Conservation (phyloP, 495 filamentous ascomycete genomes). For the Cairneyella variabilis region DNA sequence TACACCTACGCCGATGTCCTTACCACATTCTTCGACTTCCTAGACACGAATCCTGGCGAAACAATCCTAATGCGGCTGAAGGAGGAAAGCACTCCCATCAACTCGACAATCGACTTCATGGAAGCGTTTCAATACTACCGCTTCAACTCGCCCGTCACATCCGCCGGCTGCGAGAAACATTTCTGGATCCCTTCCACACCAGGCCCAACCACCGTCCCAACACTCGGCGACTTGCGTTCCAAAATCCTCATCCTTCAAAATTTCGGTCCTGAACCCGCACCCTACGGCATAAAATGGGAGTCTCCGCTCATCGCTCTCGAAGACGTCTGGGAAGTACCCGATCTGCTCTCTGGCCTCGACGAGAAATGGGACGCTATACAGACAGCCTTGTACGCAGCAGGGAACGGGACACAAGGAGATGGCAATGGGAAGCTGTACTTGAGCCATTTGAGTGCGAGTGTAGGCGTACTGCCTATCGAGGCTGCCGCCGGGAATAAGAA, state of each 20-base stretch:
- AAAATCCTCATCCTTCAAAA: constrained; percentile 31
- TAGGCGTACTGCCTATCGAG: constrained; percentile 25
- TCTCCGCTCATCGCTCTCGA: constrained; percentile 15
- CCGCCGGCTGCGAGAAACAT: constrained; percentile 16
- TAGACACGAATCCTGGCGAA: constrained; percentile 17
- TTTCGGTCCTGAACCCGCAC: constrained; percentile 15
- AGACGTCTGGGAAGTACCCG: constrained; percentile 17
- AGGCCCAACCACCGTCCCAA: constrained; percentile 19
- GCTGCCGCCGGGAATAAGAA: constrained; percentile 24
- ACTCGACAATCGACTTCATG: constrained; percentile 22
- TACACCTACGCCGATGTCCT: constrained; percentile 25
- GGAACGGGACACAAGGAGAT: constrained; percentile 5
- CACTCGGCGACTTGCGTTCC: constrained; percentile 24
- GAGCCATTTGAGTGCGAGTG: constrained; percentile 22
- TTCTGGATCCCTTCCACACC: constrained; percentile 19
- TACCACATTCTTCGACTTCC: constrained; percentile 20
- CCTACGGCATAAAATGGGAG: constrained; percentile 25
- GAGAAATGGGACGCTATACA: constrained; percentile 20
- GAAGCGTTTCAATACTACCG: constrained; percentile 27
- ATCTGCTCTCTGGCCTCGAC: constrained; percentile 15
- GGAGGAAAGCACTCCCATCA: constrained; percentile 23
- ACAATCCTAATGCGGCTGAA: constrained; percentile 29
- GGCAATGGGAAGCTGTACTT: constrained; percentile 18
- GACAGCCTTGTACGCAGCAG: constrained; percentile 15
- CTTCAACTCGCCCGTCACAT: constrained; percentile 16